Percentiles rank a stretch among this genome's conserved stretches.
Evolutionary conservation across 2,329 filamentous ascomycete species (phyloP).

Genomic region (Escovopsis sp.): DNA sequence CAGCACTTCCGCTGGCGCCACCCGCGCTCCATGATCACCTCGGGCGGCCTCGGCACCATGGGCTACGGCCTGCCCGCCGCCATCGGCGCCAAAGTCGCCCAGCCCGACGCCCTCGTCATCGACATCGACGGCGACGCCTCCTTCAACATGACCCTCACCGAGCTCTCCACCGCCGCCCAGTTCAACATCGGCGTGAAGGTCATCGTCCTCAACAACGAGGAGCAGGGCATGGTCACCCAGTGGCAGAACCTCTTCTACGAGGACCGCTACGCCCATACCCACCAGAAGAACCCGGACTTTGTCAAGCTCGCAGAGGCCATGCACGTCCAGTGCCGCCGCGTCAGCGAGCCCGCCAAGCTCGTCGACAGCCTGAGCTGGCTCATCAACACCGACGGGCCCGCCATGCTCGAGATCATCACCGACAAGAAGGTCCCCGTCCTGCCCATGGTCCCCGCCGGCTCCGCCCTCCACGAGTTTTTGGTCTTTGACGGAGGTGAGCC

Average conservation of each 20-base stretch:
- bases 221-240: slow-evolving; percentile 97
- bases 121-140: slow-evolving; percentile 98
- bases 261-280: slow-evolving; percentile 81
- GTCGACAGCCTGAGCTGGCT: slow-evolving; percentile 73
- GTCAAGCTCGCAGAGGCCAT: slow-evolving; percentile 86
- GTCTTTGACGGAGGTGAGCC: slow-evolving; percentile 20
- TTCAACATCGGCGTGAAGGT: slow-evolving; percentile 96
- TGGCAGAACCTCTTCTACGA: slow-evolving; percentile 98
- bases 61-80: slow-evolving; percentile 88
- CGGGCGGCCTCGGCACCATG: slow-evolving; percentile 78
- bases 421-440: slow-evolving; percentile 91
- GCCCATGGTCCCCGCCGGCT: slow-evolving; percentile 88
- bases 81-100: slow-evolving; percentile 83
- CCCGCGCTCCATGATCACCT: slow-evolving; percentile 89
- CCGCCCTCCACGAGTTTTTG: slow-evolving; percentile 81
- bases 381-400: slow-evolving; percentile 78
- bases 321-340: slow-evolving; percentile 63
- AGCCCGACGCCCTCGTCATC: slow-evolving; percentile 66
- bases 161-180: slow-evolving; percentile 82
- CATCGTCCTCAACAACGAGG: slow-evolving; percentile 88
- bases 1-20: slow-evolving; percentile 93
- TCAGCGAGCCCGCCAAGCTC: slow-evolving; percentile 61
- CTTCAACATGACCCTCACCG: slow-evolving; percentile 96
- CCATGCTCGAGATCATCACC: slow-evolving; percentile 79
- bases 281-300: slow-evolving; percentile 92